Conservation (phyloP, 805 yeast species). For the Teunomyces panamensis region DNA sequence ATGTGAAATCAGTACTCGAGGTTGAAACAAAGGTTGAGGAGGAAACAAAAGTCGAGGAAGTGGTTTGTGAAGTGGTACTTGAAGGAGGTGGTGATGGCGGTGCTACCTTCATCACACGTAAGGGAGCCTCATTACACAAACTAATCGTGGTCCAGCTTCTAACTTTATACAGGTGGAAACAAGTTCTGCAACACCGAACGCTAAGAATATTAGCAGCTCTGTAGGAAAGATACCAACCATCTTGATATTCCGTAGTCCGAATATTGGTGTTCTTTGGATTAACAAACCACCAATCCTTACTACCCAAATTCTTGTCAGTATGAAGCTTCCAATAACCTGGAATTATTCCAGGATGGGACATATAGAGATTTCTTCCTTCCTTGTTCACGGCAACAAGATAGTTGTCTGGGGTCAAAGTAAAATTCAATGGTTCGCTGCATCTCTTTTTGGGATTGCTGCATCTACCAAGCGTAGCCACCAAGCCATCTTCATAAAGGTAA, state of each 20-base stretch:
- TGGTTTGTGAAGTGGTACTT: not conserved
- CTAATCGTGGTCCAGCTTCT: not conserved
- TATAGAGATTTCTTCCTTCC: not conserved
- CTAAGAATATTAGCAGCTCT: not conserved
- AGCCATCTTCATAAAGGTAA: not conserved
- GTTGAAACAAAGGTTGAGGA: not conserved
- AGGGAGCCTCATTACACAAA: not conserved
- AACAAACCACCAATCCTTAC: not conserved
- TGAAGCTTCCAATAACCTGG: not conserved
- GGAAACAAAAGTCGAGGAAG: not conserved
- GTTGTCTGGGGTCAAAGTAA: not conserved
- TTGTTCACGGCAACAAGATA: not conserved
- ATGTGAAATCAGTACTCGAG: no score
- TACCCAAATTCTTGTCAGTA: not conserved
- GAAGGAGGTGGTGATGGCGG: not conserved
- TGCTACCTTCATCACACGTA: not conserved
- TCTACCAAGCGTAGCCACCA: no score
- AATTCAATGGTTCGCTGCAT: not conserved
- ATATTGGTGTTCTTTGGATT: not conserved
- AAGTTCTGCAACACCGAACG: not conserved
- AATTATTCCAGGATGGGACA: not conserved
- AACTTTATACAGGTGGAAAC: not conserved
- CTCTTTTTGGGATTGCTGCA: not conserved
- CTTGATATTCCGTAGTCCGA: not conserved
- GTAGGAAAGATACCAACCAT: not conserved